A percentile compares a stretch with the other conserved stretches of the same genome.
Conservation (phyloP, 179 eudicot species). For the Heliamphora pulchella region DNA sequence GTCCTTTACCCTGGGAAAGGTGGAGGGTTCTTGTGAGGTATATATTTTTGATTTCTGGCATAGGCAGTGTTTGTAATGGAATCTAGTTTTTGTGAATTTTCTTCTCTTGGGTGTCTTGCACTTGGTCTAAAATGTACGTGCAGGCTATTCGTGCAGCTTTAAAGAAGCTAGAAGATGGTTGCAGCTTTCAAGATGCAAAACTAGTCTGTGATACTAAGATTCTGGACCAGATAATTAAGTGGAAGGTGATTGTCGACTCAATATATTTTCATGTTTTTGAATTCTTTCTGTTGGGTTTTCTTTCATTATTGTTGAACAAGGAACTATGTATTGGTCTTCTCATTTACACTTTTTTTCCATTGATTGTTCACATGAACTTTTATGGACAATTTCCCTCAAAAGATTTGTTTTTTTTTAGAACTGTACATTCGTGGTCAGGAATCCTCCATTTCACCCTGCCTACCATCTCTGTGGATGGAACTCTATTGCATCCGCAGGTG, state of each 20-base stretch:
- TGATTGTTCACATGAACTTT: background rate
- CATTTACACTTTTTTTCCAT: background rate
- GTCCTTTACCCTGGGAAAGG: constrained; percentile 57
- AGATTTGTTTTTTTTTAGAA: background rate
- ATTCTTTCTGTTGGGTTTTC: background rate
- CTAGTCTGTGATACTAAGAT: constrained; percentile 53
- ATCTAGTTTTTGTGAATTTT: too few relatives aligned
- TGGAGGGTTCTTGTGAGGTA: constrained; percentile 66
- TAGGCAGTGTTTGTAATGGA: background rate
- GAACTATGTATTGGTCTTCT: background rate
- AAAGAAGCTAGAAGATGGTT: constrained; percentile 51
- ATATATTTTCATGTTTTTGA: background rate
- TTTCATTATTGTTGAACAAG: background rate
- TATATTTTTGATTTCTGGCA: constrained; percentile 12
- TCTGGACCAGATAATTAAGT: constrained; percentile 45
- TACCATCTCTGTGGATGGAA: background rate
- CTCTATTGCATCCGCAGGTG: background rate
- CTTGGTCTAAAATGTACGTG: constrained; percentile 13
- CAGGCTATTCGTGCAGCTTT: constrained; percentile 63
- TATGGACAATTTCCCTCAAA: background rate
- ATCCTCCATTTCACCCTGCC: constrained; percentile 2
- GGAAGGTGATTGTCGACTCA: constrained; percentile 39
- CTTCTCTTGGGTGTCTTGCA: background rate
- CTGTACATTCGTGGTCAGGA: background rate
- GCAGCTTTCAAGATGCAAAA: constrained; percentile 67